Evolutionary conservation across 2,329 filamentous ascomycete species (phyloP), one percentile per base, ranked within the genome.

Genomic region (Xylariaceae sp.): DNA sequence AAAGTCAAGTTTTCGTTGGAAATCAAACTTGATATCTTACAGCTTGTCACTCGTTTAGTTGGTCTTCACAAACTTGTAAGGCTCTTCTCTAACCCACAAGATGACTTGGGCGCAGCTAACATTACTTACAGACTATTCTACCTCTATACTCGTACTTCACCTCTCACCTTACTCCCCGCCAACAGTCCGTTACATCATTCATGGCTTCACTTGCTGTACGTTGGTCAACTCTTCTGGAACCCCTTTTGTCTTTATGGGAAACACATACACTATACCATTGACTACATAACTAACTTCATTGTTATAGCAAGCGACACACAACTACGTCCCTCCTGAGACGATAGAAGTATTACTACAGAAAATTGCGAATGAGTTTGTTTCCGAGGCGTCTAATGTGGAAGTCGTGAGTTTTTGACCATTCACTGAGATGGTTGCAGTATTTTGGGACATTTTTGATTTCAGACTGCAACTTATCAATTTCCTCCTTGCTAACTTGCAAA

Each of bases 361-460:
- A 77, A 97, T 99, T 68, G 93, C 94, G 37, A 97, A 97, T 71
- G 94, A 99, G 73, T 99, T 99, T 71, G 93, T 99, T 1, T 96
- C 92, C 0, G 94, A 99, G 76, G 94, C 91, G 1, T 87, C 92
- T 0, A 92, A 94, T 0, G 83, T 89, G 2, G 92, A 97, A 74
- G 93, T 99, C 35, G 62, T 64, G 53, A 64, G 62, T 64, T 39
- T 39, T 48, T 51, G 42, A 48, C 35, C 39, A 23, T 90, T 90
- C 0, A 88, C 42, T 39, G 23, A 9, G 9, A 2, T 9, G 10
- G 34, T 2, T 58, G 10, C 7, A 39, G 17, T 30, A 10, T 23
- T 13, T 7, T n/a, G 8, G 15, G 17, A 18, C 15, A 44, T 35
- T 15, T 11, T 15, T 8, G 2, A 34, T 34, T 3, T 18, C 10